A percentile compares a stretch with the other conserved stretches of the same genome.
These are phyloP conservation scores for Oldenlandia corymbosa DNA, from an alignment of 257 asterid species.

Conservation along the genomic window DNA sequence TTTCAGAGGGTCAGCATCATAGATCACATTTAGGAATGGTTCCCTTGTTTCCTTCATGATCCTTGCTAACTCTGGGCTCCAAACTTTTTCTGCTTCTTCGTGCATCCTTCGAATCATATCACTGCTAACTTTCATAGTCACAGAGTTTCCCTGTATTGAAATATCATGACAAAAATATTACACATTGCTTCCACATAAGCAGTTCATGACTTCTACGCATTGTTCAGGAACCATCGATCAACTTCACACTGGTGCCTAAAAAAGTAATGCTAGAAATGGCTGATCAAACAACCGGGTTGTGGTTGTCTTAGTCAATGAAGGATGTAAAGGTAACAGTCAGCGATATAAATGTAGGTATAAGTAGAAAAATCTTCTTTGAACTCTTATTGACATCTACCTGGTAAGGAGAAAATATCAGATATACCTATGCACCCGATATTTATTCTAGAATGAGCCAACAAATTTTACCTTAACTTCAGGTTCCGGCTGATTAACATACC, in stretches of 20 bases:
- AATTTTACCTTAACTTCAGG: conserved; percentile 64
- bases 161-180: conserved; percentile 6
- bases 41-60: conserved; percentile 51
- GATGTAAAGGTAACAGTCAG: too few relatives aligned
- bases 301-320: too few relatives aligned
- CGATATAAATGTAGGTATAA: too few relatives aligned
- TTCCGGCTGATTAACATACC: conserved; percentile 79
- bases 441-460: background rate
- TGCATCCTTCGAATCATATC: conserved; percentile 51
- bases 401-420: background rate
- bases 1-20: conserved; percentile 60
- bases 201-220: background rate
- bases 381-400: background rate
- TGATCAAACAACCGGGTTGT: too few relatives aligned
- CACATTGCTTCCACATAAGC: background rate
- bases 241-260: too few relatives aligned
- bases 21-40: conserved; percentile 69
- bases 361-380: background rate
- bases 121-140: conserved; percentile 55
- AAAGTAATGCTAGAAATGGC: background rate
- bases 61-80: conserved; percentile 58
- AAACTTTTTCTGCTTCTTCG: conserved; percentile 51
- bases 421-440: background rate
- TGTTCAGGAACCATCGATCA: background rate
- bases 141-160: conserved; percentile 53